A percentile compares a stretch with the other conserved stretches of the same genome.
Evolutionary conservation across 108 stramenopile genomes (phyloP).

Genomic region (Skeletonema potamos): DNA sequence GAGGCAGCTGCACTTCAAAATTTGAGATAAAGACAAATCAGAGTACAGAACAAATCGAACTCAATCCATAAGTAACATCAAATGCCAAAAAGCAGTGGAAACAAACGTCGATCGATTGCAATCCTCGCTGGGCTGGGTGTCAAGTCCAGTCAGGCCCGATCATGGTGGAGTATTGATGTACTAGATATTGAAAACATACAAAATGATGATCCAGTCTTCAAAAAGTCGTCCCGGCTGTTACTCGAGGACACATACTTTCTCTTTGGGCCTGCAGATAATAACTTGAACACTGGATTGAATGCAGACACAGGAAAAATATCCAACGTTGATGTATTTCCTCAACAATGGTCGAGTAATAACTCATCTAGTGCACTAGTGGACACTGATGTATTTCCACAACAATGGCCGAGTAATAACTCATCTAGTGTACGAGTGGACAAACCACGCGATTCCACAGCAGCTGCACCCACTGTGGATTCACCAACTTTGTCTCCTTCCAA

Average conservation of each 20-base stretch:
- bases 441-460: background rate
- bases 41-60: too few relatives aligned
- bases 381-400: background rate
- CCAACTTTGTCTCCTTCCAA: conserved; percentile 34
- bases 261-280: background rate
- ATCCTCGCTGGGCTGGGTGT: background rate
- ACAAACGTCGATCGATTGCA: background rate
- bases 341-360: background rate
- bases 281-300: background rate
- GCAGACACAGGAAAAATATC: too few relatives aligned
- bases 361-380: too few relatives aligned
- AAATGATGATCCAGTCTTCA: conserved; percentile 25
- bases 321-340: background rate
- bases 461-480: background rate
- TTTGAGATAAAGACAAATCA: too few relatives aligned
- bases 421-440: too few relatives aligned
- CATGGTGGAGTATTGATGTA: conserved; percentile 30
- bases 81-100: background rate
- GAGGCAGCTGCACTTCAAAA: too few relatives aligned
- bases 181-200: conserved; percentile 14
- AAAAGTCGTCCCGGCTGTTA: conserved; percentile 16
- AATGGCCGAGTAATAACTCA: background rate
- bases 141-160: conserved; percentile 4
- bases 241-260: conserved; percentile 34
- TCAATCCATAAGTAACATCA: background rate